A percentile compares a stretch with the other conserved stretches of the same genome.
phyloP scores from a whole-genome alignment of 1,139 yeast species.

The Entelexis paramagnoliae region DNA sequence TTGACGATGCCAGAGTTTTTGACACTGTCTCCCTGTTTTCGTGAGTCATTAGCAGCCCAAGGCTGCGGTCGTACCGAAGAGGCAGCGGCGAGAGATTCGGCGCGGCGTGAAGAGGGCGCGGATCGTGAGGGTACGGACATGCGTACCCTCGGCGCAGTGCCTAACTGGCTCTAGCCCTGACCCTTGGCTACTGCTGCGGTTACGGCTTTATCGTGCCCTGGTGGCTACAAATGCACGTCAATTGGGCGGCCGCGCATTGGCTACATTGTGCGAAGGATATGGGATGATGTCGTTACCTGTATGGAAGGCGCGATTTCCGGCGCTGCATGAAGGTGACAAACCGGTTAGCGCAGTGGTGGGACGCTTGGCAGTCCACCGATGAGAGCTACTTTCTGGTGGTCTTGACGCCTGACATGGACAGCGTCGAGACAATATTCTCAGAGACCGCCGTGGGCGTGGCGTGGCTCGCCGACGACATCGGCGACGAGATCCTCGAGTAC shows the following conservation, averaged over 20 bases:
- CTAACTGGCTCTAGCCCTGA: too few species aligned
- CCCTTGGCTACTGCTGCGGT: too few species aligned
- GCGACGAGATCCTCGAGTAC: not conserved
- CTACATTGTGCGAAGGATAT: not conserved
- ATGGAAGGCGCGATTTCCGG: not conserved
- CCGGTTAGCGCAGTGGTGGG: not conserved
- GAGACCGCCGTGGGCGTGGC: not conserved
- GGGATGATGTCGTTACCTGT: not conserved
- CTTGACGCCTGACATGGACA: not conserved
- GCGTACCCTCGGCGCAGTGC: too few species aligned
- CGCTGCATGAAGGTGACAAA: not conserved
- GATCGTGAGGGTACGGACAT: too few species aligned
- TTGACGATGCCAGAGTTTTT: slow-evolving; percentile 18
- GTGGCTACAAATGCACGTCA: not conserved
- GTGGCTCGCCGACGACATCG: not conserved
- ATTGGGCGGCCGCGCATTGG: not conserved
- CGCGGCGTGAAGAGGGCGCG: too few species aligned
- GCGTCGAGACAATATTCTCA: not conserved
- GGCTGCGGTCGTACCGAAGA: too few species aligned
- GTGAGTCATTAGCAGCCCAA: too few species aligned
- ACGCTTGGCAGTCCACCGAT: not conserved
- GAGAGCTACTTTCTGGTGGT: not conserved
- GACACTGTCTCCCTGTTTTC: too few species aligned
- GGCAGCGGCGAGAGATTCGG: too few species aligned
- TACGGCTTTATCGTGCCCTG: too few species aligned